Evolutionary conservation across 352 stramenopile genomes (phyloP), one percentile per base, ranked within the genome.

Genomic region (Globisporangium iwayamae): DNA sequence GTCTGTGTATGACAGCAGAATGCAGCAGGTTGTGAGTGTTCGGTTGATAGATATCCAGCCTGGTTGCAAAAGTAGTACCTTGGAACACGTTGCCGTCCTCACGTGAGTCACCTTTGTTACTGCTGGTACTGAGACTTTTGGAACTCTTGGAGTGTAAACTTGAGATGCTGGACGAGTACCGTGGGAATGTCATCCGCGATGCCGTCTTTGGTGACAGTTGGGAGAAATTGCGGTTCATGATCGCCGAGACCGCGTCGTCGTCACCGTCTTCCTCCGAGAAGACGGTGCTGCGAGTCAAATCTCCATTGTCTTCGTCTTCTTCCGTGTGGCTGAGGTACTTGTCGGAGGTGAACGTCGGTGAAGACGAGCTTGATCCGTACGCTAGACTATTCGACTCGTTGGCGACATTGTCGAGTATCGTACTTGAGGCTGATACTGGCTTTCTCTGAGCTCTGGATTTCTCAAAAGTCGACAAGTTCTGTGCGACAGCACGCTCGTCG

Each of bases 1-100:
- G 60, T 89, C 82, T 89, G 20, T 25, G 63, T 28, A 16, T 28
- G n/a, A 20, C 2, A 56, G 13, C 6, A 47, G 14, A 20, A 16
- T 47, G 10, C 41, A 47, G 41, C 20, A n/a, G 18, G 14, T 14
- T 47, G 41, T 20, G 36, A 41, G 36, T 11, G 4, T 1, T 52
- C n/a, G 2, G 65, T 34, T 43, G 22, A 32, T 11, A 53, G 32
- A 54, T 46, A 45, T 53, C 10, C 28, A 60, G 1, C 30, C 16
- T 41, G 16, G 7, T 20, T 3, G 52, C n/a, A 54, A 16, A 28
- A 32, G 22, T 43, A 72, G 22, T 43, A 72, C 69, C 65, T 59
- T 64, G 57, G 48, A 75, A 77, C 3, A 72, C 58, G 38, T 68
- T 72, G 20, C 59, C 61, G 25, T 54, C 30, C 1, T 66, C 61